Percentiles rank a stretch among this genome's conserved stretches.
Conservation (phyloP, 2,329 filamentous ascomycete species). For the Fusarium floridanum region DNA sequence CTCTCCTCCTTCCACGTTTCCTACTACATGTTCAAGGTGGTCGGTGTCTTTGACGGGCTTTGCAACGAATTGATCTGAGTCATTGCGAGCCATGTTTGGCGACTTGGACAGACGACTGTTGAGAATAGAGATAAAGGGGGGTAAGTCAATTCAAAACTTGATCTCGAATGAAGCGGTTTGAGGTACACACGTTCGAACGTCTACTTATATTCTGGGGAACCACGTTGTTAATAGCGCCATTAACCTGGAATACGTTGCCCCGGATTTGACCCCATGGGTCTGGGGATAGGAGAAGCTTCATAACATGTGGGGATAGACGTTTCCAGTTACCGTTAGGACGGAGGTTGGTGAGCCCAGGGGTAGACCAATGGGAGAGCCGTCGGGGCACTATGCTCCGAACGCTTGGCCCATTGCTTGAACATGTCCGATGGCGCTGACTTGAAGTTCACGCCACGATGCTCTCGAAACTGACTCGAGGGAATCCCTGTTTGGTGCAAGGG, state of each 20-base stretch:
- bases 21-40: neutral
- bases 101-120: neutral
- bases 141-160: neutral
- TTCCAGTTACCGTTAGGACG: neutral
- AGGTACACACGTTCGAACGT: neutral
- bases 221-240: neutral
- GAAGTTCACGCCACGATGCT: neutral
- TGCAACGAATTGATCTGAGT: neutral
- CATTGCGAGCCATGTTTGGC: neutral
- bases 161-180: neutral
- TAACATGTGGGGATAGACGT: neutral
- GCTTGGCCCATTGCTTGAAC: neutral
- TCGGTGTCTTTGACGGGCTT: neutral
- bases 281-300: neutral
- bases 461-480: neutral
- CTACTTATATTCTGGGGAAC: neutral
- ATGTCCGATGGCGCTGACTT: neutral
- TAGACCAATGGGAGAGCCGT: neutral
- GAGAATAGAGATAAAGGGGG: neutral
- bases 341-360: neutral
- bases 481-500: neutral
- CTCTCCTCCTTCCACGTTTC: neutral
- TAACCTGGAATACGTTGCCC: neutral
- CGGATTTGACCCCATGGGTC: neutral
- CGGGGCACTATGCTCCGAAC: neutral